Conservation (phyloP, 78 protist genomes). For the Fonticula alba region DNA sequence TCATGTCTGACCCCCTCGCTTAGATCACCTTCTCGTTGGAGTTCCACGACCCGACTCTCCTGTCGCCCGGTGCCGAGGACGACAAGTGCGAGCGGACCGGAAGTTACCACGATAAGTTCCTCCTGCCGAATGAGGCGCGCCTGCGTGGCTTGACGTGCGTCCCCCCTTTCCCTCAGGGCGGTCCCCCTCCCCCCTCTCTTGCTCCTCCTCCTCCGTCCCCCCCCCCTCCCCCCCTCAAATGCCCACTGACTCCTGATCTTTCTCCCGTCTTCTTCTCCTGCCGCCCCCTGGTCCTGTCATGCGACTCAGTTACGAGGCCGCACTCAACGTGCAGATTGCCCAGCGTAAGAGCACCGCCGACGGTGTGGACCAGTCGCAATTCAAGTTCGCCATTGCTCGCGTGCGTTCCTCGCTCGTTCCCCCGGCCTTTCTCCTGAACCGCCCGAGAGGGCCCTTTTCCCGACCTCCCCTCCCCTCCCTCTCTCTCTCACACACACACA, state of each 20-base stretch:
- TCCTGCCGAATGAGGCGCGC: conserved; percentile 91
- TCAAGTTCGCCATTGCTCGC: too few species aligned
- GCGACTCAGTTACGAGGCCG: not conserved
- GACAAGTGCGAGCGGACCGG: not conserved
- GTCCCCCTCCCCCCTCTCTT: not conserved
- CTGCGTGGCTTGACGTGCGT: conserved; percentile 78
- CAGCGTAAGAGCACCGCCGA: too few species aligned
- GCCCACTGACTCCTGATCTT: not conserved
- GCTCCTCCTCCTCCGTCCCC: not conserved
- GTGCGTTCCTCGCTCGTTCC: too few species aligned
- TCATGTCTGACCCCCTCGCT: not conserved
- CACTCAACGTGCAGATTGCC: not conserved
- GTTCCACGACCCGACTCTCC: not conserved
- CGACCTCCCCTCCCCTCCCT: too few species aligned
- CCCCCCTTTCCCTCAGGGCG: conserved; percentile 8
- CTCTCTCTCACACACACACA: too few species aligned
- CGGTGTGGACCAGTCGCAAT: too few species aligned
- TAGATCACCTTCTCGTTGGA: not conserved
- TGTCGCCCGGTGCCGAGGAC: not conserved
- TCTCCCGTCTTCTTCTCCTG: not conserved
- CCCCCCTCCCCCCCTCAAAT: not conserved
- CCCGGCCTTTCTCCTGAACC: too few species aligned
- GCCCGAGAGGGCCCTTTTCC: too few species aligned
- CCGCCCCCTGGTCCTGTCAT: not conserved
- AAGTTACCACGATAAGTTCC: too few species aligned